phyloP scores from a whole-genome alignment of 2,329 filamentous ascomycete genomes.

The Diplodia scrobiculata region DNA sequence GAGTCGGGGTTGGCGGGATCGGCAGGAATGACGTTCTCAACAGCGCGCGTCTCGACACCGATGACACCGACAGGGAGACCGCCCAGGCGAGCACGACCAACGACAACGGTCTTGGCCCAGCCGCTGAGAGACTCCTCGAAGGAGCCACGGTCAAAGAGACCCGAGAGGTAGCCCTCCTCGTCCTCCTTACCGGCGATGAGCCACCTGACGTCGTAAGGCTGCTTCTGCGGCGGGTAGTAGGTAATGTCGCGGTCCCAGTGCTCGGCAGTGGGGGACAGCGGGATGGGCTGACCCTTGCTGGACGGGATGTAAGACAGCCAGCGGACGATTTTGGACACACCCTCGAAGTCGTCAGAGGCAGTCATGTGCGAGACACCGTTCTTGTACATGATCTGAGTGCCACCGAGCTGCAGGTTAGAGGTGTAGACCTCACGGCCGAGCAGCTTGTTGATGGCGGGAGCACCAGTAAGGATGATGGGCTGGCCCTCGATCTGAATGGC shows the following conservation, averaged over 20 bases:
- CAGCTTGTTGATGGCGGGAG: conserved; percentile 95
- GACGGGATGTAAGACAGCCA: conserved; percentile 98
- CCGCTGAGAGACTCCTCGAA: conserved; percentile 96
- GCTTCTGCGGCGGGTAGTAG: conserved; percentile 77
- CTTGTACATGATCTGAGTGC: conserved; percentile 99
- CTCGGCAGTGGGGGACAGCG: conserved; percentile 84
- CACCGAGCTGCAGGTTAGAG: conserved; percentile 97
- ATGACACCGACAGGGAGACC: conserved; percentile 99
- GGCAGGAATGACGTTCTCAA: conserved; percentile 95
- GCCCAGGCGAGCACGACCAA: conserved; percentile 91
- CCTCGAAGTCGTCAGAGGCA: conserved; percentile 94
- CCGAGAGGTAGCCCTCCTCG: conserved; percentile 80
- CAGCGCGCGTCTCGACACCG: conserved; percentile 88
- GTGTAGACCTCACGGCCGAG: conserved; percentile 98
- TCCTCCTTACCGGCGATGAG: conserved; percentile 87
- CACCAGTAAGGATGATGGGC: conserved; percentile 97
- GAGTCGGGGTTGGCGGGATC: conserved; percentile 98
- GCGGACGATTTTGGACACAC: conserved; percentile 95
- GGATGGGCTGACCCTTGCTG: conserved; percentile 88
- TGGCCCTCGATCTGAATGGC: conserved; percentile 98
- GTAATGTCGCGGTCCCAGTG: conserved; percentile 89
- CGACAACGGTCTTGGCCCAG: conserved; percentile 95
- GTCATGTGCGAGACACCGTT: conserved; percentile 99
- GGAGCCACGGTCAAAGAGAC: conserved; percentile 94
- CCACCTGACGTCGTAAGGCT: conserved; percentile 89